These are phyloP conservation scores for Cryptosporidium baileyi DNA, from an alignment of 169 alveolate species.

Conservation along the genomic window DNA sequence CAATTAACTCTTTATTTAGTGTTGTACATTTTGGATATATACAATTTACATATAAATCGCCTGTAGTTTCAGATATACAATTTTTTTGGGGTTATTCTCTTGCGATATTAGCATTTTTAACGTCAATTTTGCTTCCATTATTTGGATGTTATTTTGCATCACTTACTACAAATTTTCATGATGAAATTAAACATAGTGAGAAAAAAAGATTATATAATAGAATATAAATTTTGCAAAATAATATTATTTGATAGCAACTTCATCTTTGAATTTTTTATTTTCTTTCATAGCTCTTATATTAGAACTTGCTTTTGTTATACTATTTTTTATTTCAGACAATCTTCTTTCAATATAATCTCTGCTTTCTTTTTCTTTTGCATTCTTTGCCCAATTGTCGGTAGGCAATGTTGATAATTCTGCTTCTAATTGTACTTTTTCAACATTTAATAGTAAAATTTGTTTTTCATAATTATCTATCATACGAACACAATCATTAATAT, in stretches of 20 bases:
- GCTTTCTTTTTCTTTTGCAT: conserved; percentile 20
- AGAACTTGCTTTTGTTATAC: conserved; percentile 14
- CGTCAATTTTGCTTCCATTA: conserved; percentile 42
- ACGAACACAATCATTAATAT: not conserved
- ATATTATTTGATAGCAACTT: not conserved
- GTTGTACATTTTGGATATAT: conserved; percentile 50
- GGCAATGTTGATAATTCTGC: conserved; percentile 47
- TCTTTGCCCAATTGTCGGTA: conserved; percentile 32
- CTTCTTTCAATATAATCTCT: conserved; percentile 36
- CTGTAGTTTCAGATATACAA: conserved; percentile 60
- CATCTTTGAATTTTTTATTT: not conserved
- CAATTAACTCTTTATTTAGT: conserved; percentile 63
- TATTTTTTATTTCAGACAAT: conserved; percentile 28
- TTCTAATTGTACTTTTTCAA: conserved; percentile 53
- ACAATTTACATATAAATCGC: conserved; percentile 43
- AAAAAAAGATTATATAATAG: no score
- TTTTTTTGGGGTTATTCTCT: conserved; percentile 67
- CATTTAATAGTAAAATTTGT: conserved; percentile 42
- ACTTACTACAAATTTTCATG: not conserved
- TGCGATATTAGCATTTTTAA: conserved; percentile 49
- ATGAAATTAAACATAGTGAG: not conserved
- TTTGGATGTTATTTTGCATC: conserved; percentile 69
- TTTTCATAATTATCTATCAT: conserved; percentile 59
- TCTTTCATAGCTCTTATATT: conserved; percentile 3
- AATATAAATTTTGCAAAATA: no score